Evolutionary conservation across 371 early-diverging fungal species (phyloP), one percentile per base, ranked within the genome.

Genomic region (Mucor mucedo): DNA sequence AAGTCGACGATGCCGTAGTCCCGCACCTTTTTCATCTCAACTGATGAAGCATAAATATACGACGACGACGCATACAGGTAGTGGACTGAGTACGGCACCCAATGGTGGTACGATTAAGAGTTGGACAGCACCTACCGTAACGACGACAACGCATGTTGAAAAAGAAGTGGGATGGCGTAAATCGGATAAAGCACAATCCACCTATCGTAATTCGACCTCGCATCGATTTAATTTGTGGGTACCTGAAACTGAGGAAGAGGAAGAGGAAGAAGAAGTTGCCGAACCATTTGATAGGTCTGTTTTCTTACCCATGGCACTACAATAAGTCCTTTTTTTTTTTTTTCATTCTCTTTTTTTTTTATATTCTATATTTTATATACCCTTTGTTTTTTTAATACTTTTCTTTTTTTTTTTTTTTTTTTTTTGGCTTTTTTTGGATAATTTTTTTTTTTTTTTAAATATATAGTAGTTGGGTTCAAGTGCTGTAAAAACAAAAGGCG

Each of bases 191-290:
- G 48, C 29, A 1, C 55, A 56, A 21, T 55, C 60, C 5, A 55
- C 55, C 10, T 39, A 52, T 13, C 58, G 59, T 16, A 54, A 49
- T 9, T 58, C 60, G 0, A 60, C 52, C 2, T 50, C 41, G 5
- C 63, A 60, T 30, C 60, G 69, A 32, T 63, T 68, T 13, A 63
- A 68, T 47, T 28, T 64, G 5, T 68, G 69, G 69, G 38, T 68
- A 6, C 69, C 69, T 27, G 58, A 45, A 38, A 44, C 53, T 44
- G 55, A 59, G 3, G 55, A 55, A 9, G 45, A 59, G 7, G 45
- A 67, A 1, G 53, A 52, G 9, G 52, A 57, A 2, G 62, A 57
- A 4, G 53, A 54, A 3, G 39, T 28, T 29, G 6, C 3, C 3
- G 28, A 29, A 4, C 27, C 11, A 9, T 21, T 27, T 9, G 49